Percentiles rank a stretch among this genome's conserved stretches.
Evolutionary conservation across 257 asterid species (phyloP).

Genomic region (Linderniella brevidens): DNA sequence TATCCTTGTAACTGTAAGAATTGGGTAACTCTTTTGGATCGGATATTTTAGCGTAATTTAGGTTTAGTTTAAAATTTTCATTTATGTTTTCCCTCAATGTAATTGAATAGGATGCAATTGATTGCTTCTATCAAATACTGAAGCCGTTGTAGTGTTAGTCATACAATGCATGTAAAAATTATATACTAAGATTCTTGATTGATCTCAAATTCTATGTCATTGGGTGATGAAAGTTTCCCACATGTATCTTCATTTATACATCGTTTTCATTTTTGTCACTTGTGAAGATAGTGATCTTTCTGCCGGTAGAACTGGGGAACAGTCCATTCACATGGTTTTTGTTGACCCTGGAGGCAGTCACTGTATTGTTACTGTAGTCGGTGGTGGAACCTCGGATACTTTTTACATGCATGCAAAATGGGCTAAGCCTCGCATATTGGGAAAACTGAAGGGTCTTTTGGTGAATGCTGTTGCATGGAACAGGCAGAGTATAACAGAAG

Average conservation of each 20-base stretch:
- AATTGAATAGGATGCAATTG: too few relatives aligned
- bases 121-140: too few relatives aligned
- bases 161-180: too few relatives aligned
- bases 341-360: slow-evolving; percentile 97
- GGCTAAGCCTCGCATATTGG: slow-evolving; percentile 74
- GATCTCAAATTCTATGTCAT: too few relatives aligned
- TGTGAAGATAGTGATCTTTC: slow-evolving; percentile 78
- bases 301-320: slow-evolving; percentile 83
- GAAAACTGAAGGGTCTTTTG: slow-evolving; percentile 61
- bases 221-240: neutral
- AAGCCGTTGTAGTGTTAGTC: too few relatives aligned
- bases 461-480: slow-evolving; percentile 94
- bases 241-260: neutral
- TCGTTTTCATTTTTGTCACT: neutral
- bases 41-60: too few relatives aligned
- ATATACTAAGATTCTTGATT: too few relatives aligned
- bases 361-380: slow-evolving; percentile 80
- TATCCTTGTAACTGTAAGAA: too few relatives aligned
- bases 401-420: slow-evolving; percentile 85
- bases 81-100: too few relatives aligned
- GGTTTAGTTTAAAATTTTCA: too few relatives aligned
- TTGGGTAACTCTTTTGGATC: too few relatives aligned
- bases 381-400: slow-evolving; percentile 84
- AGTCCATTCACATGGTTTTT: slow-evolving; percentile 76
- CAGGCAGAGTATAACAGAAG: slow-evolving; percentile 82